Evolutionary conservation across 257 asterid genomes (phyloP).

Genomic region (Rehmannia glutinosa): DNA sequence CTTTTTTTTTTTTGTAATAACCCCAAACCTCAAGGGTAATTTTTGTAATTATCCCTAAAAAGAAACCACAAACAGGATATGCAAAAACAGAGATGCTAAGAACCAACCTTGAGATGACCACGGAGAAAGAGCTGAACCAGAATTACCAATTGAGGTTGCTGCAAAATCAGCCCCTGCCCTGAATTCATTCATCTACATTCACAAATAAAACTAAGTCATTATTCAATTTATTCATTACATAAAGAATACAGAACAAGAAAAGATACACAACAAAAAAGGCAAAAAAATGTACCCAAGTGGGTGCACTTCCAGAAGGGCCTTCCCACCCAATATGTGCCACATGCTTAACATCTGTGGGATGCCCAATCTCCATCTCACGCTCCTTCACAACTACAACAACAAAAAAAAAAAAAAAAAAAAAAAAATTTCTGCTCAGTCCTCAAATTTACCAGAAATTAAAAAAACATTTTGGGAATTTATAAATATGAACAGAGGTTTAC

Average conservation of each 20-base stretch:
- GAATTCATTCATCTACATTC: conserved; percentile 46
- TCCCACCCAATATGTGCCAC: conserved; percentile 69
- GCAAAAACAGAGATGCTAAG: neutral
- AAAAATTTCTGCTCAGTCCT: neutral
- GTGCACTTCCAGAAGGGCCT: conserved; percentile 53
- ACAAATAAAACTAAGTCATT: neutral
- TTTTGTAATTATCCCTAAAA: neutral
- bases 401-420: neutral
- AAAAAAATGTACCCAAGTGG: conserved; percentile 48
- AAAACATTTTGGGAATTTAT: neutral
- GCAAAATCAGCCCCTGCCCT: conserved; percentile 42
- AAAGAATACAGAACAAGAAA: neutral
- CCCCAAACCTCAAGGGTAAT: neutral
- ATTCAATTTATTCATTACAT: neutral
- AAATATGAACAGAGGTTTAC: conserved; percentile 21
- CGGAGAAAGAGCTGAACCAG: conserved; percentile 65
- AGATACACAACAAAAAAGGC: neutral
- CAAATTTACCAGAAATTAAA: neutral
- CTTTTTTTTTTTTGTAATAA: neutral
- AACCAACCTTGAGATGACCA: conserved; percentile 77
- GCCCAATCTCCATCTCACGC: conserved; percentile 58
- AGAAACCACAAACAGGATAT: neutral
- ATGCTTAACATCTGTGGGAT: conserved; percentile 75
- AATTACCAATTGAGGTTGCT: conserved; percentile 49
- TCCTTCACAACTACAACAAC: conserved; percentile 52